Percentiles rank a stretch among this genome's conserved stretches.
These are phyloP conservation scores for Jatropha podagrica DNA, from an alignment of 441 rosid species.

Conservation along the genomic window DNA sequence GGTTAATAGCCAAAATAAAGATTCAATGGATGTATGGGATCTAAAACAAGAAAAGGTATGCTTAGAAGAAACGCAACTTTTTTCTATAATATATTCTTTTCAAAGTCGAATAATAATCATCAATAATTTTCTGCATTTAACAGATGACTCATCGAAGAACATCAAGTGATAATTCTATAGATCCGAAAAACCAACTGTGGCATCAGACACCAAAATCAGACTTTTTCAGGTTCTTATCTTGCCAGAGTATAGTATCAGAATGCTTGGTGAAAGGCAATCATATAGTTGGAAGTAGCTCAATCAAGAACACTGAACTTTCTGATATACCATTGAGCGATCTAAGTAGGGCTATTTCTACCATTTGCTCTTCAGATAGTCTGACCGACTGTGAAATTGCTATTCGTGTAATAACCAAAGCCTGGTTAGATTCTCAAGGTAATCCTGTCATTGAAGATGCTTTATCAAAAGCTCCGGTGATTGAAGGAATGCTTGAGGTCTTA, in stretches of 20 bases:
- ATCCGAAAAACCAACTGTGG: constrained; percentile 23
- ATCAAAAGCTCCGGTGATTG: constrained; percentile 39
- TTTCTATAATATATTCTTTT: neutral
- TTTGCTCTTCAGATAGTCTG: constrained; percentile 44
- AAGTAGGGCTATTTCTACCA: constrained; percentile 33
- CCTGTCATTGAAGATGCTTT: constrained; percentile 37
- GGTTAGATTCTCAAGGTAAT: constrained; percentile 47
- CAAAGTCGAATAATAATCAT: constrained; percentile 12
- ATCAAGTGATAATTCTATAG: constrained; percentile 25
- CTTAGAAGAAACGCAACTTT: constrained; percentile 18
- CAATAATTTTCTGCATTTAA: constrained; percentile 15
- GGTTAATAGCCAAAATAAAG: constrained; percentile 21
- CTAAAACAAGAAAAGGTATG: constrained; percentile 23
- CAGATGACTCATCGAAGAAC: constrained; percentile 36
- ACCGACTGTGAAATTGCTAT: constrained; percentile 49
- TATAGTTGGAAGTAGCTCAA: constrained; percentile 22
- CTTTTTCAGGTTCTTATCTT: constrained; percentile 33
- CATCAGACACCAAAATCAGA: constrained; percentile 31
- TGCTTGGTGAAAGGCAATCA: constrained; percentile 34
- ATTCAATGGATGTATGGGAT: constrained; percentile 28
- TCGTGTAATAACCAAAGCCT: constrained; percentile 38
- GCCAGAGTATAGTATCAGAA: constrained; percentile 41
- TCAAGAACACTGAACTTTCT: constrained; percentile 8
- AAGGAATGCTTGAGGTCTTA: constrained; percentile 51
- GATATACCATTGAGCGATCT: constrained; percentile 33